Evolutionary conservation across 805 yeast species (phyloP), one percentile per base, ranked within the genome.

Genomic region (Danielia oregonensis): DNA sequence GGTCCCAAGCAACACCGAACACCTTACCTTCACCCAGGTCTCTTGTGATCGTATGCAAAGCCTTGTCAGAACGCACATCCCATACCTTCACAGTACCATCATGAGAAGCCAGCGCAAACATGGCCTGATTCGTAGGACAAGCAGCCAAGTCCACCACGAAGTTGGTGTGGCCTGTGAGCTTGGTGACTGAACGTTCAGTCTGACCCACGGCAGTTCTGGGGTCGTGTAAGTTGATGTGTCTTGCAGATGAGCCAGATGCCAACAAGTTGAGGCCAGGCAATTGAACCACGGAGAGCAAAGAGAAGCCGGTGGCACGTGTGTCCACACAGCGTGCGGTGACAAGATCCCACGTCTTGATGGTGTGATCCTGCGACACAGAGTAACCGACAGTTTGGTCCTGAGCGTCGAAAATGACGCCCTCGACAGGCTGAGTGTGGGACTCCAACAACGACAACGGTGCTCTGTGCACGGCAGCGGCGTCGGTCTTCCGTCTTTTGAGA

Each of bases 191-290:
- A 11, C 79, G 72, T 25, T 82, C 73, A 6, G 78, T 72, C 5
- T 76, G 68, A 2, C 82, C 70, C 1, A 77, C 60, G 17, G 60
- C 63, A 2, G 72, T 72, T 56, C 98, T 76, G 29, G 97, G 97
- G 58, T 93, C 98, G 54, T 87, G 95, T 42, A 93, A 69, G 35
- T 88, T 82, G 44, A 93, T 89, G 61, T 93, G 97, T 61, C 98
- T 82, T n/a, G 97, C 97, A 9, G 96, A 82, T 1, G 97, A 87
- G n/a, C 98, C 98, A 37, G 91, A 78, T 6, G 89, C 95, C 19
- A 93, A 63, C 36, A 93, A 66, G 42, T 85, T 76, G 34, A 81
- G 65, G 32, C 75, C 69, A 5, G 85, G 77, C 42, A 93, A 67
- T 46, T 80, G 80, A 19, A 79, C 68, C 18, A 89, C 61, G 0